phyloP scores from a whole-genome alignment of 1,284 basidiomycete genomes.

The Porogramme epimiltina region DNA sequence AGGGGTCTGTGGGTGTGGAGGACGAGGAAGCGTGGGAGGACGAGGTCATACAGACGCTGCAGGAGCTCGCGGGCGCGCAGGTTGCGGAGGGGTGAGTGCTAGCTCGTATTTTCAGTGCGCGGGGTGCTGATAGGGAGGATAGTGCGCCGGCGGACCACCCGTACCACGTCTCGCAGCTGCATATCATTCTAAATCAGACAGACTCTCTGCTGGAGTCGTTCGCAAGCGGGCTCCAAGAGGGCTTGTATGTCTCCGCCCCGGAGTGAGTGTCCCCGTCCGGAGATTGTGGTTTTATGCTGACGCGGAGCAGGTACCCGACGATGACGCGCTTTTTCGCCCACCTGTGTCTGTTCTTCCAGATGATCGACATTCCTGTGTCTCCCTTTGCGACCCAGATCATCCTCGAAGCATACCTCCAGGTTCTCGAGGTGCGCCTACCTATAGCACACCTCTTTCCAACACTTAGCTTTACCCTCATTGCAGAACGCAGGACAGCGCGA shows the following conservation, averaged over 20 bases:
- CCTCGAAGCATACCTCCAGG: slow-evolving; percentile 86
- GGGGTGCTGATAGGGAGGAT: not conserved
- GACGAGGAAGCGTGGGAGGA: slow-evolving; percentile 61
- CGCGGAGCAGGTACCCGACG: slow-evolving; percentile 54
- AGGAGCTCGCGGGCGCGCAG: slow-evolving; percentile 50
- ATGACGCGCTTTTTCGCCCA: slow-evolving; percentile 94
- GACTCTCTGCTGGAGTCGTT: slow-evolving; percentile 75
- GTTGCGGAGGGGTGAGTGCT: slow-evolving; percentile 61
- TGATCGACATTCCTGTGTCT: slow-evolving; percentile 77
- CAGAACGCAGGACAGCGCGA: slow-evolving; percentile 65
- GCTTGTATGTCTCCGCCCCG: slow-evolving; percentile 49
- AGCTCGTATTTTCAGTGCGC: not conserved
- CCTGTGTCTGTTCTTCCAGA: slow-evolving; percentile 87
- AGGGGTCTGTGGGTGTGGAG: slow-evolving; percentile 12
- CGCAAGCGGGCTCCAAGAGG: slow-evolving; percentile 57
- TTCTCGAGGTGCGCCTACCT: slow-evolving; percentile 67
- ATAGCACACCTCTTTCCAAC: not conserved
- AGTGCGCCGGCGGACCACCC: slow-evolving; percentile 77
- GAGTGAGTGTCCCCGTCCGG: slow-evolving; percentile 53
- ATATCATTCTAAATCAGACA: slow-evolving; percentile 81
- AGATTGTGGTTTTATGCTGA: not conserved
- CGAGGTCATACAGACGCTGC: slow-evolving; percentile 55
- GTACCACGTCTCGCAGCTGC: slow-evolving; percentile 85
- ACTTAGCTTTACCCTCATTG: too few relatives aligned
- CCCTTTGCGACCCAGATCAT: slow-evolving; percentile 79